A percentile compares a stretch with the other conserved stretches of the same genome.
phyloP scores from a whole-genome alignment of 805 yeast genomes.

The Komagataella ulmi region DNA sequence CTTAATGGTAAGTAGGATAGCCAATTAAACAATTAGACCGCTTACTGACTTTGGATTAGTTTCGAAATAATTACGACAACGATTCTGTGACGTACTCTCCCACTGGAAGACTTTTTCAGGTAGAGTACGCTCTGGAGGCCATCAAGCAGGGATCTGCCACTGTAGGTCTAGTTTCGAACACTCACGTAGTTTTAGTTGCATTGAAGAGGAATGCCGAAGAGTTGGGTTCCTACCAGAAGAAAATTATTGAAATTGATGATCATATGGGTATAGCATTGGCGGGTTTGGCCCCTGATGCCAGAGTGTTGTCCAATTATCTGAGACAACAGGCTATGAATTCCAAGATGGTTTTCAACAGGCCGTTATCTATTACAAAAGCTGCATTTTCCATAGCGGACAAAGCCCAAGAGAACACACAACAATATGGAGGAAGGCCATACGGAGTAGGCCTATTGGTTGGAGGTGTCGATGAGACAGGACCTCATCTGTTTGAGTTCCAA shows the following conservation, averaged over 20 bases:
- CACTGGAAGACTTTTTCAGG: constrained; percentile 84
- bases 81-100: constrained; percentile 97
- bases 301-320: constrained; percentile 79
- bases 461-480: constrained; percentile 89
- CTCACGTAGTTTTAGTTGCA: constrained; percentile 86
- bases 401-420: constrained; percentile 94
- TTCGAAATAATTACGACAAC: constrained; percentile 97
- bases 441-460: constrained; percentile 90
- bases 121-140: constrained; percentile 85
- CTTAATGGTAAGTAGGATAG: neutral
- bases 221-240: constrained; percentile 91
- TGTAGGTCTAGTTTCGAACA: constrained; percentile 80
- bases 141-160: constrained; percentile 98
- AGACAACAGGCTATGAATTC: constrained; percentile 88
- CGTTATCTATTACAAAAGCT: constrained; percentile 71
- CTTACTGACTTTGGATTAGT: constrained; percentile 25
- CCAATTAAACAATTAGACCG: neutral
- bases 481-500: constrained; percentile 88
- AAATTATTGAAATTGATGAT: constrained; percentile 80
- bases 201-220: constrained; percentile 95
- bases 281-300: constrained; percentile 96
- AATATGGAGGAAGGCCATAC: constrained; percentile 93
- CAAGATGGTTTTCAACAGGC: constrained; percentile 73
- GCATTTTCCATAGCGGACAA: constrained; percentile 84
- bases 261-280: constrained; percentile 94